Evolutionary conservation across 2,329 filamentous ascomycete genomes (phyloP).

Genomic region (Cryphonectria radicalis): DNA sequence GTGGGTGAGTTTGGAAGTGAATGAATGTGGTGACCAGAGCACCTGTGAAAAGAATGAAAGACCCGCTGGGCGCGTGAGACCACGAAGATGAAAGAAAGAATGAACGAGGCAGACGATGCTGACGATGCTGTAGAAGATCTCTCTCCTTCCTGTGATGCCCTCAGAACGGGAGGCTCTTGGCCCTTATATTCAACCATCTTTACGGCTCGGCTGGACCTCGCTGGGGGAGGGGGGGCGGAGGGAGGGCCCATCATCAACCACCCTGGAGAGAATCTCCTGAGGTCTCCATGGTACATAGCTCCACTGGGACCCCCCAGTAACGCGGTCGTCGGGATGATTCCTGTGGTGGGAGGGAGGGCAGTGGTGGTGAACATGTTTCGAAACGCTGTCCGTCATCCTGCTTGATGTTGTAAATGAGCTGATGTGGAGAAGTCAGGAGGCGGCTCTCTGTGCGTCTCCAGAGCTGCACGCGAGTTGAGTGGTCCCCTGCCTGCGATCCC

Average conservation of each 20-base stretch:
- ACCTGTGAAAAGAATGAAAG: constrained; percentile 28
- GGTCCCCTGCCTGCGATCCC: constrained; percentile 21
- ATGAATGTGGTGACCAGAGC: constrained; percentile 27
- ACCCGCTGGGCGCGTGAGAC: constrained; percentile 22
- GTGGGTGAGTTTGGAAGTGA: constrained; percentile 18
- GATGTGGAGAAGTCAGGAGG: constrained; percentile 22
- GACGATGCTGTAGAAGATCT: constrained; percentile 14
- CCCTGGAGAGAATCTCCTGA: neutral
- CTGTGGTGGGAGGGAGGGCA: neutral
- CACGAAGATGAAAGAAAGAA: constrained; percentile 12
- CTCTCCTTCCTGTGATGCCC: neutral
- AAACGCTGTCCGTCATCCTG: constrained; percentile 20
- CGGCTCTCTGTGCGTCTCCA: neutral
- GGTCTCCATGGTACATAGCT: neutral
- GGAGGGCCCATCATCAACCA: neutral
- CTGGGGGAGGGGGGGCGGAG: neutral
- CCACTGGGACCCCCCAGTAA: neutral
- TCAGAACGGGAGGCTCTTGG: neutral
- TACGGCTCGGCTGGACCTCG: neutral
- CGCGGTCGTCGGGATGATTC: neutral
- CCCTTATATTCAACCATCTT: constrained; percentile 11
- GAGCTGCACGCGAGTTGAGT: neutral
- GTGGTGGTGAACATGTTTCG: constrained; percentile 25
- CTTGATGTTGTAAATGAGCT: constrained; percentile 25
- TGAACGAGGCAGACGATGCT: constrained; percentile 16